Base-by-base conservation (phyloP, 2,329 filamentous ascomycete genomes). In the Eutypa lata region DNA sequence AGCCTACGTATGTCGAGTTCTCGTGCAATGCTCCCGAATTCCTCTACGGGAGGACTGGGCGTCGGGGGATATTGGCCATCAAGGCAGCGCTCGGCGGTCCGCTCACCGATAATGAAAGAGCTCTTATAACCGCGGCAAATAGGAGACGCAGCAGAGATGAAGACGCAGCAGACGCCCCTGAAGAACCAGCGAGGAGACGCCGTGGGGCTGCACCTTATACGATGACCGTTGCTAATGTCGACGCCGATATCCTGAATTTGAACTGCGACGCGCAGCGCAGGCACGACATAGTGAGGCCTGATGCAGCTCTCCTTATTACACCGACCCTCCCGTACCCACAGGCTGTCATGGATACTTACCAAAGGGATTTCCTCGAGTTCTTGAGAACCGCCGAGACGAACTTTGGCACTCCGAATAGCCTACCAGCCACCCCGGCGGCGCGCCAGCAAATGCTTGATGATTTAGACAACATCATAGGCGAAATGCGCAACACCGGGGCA, bases 1-100 rank as follows among this genome's bases (percentile, higher is more conserved):
- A 48, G 5, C 57, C 57, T 3, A 55, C 53, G 2, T 59, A 56
- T 21, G n/a, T 58, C 8, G 53, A 58, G 19, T 56, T 18, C 44
- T 16, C 50, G 14, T 18, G 11, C 14, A 31, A 11, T 7, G 28
- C 49, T 2, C 44, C 52, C 2, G 50, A 55, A 18, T 56, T 38
- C 26, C 10, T 46, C 11, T 53, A 53, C 14, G 57, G 57, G 8
- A 3, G 19, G 24, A 52, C 47, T 16, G 5, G 22, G 22, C 47
- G 55, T 14, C 52, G 55, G 8, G 57, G 57, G 18, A 10, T 56
- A 35, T n/a, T 55, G 16, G 14, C 46, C 24, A 18, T 60, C 11
- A 55, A 43, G 49, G 7, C 19, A n/a, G 33, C 14, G 35, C 47
- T 60, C 19, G 55, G 57, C 16, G 56, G 56, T 10, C 2, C 16